phyloP scores from a whole-genome alignment of 306 rosid genomes.

The Quercus parvula region DNA sequence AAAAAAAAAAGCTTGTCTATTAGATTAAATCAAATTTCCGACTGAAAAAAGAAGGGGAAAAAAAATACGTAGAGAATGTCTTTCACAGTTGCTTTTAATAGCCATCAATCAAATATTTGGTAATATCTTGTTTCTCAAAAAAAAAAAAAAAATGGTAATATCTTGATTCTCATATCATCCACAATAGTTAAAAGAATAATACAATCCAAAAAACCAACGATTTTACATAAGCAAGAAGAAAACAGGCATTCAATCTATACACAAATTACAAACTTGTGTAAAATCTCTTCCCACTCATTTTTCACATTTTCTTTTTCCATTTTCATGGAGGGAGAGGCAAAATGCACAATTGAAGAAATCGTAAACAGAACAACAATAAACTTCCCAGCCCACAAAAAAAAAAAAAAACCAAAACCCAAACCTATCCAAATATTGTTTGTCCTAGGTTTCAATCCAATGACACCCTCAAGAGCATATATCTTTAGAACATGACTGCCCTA shows the following conservation, averaged over 20 bases:
- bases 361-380: slow-evolving; percentile 4
- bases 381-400: background rate
- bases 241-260: slow-evolving; percentile 14
- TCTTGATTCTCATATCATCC: no score
- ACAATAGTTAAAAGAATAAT: background rate
- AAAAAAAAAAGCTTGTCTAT: no score
- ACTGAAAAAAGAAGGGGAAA: no score
- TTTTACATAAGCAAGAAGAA: slow-evolving; percentile 7
- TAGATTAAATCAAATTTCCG: no score
- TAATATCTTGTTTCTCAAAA: no score
- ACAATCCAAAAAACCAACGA: background rate
- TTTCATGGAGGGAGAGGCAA: background rate
- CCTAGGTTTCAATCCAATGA: background rate
- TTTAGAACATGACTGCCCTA: background rate
- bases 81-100: no score
- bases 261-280: slow-evolving; percentile 29
- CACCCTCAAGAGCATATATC: background rate
- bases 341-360: slow-evolving; percentile 19
- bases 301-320: background rate
- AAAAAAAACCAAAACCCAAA: slow-evolving; percentile 10
- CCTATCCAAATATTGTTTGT: background rate
- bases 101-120: no score
- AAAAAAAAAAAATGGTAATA: no score
- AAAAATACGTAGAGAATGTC: no score
- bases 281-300: background rate